Conservation (phyloP, 139 green algal species). For the Chlamydomonas asymmetrica region DNA sequence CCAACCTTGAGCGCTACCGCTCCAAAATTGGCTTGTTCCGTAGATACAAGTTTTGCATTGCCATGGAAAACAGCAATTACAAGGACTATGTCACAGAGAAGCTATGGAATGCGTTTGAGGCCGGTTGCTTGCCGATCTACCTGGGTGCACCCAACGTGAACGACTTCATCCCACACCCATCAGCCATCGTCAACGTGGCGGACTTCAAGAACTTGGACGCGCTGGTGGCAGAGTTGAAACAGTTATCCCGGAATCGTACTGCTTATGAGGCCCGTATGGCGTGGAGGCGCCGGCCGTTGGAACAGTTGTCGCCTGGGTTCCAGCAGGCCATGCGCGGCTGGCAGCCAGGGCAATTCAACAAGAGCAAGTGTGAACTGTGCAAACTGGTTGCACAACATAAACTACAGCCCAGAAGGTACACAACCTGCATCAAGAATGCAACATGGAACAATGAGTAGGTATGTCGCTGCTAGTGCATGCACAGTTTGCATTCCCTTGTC, state of each 20-base stretch:
- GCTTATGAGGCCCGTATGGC: constrained; percentile 15
- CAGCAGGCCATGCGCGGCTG: constrained; percentile 1
- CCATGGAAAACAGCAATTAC: constrained; percentile 23
- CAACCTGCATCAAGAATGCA: too few species aligned
- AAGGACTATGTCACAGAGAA: constrained; percentile 41
- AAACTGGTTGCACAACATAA: not conserved
- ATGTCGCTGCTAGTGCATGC: too few species aligned
- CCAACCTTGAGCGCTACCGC: not conserved
- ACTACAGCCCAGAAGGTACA: too few species aligned
- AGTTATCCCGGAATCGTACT: not conserved
- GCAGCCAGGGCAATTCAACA: not conserved
- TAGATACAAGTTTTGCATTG: constrained; percentile 25
- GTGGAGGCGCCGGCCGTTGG: constrained; percentile 1
- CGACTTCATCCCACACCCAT: constrained; percentile 14
- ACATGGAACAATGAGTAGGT: too few species aligned
- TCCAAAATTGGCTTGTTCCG: not conserved
- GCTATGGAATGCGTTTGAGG: constrained; percentile 28
- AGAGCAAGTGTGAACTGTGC: not conserved
- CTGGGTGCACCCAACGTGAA: constrained; percentile 24
- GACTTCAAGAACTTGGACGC: not conserved
- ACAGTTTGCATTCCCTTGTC: too few species aligned
- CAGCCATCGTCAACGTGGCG: not conserved
- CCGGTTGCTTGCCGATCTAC: constrained; percentile 42
- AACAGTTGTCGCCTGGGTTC: constrained; percentile 1
- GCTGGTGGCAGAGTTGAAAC: not conserved